Percentiles rank a stretch among this genome's conserved stretches.
These are phyloP conservation scores for Eucalyptus melliodora DNA, from an alignment of 345 rosid species.

Conservation along the genomic window DNA sequence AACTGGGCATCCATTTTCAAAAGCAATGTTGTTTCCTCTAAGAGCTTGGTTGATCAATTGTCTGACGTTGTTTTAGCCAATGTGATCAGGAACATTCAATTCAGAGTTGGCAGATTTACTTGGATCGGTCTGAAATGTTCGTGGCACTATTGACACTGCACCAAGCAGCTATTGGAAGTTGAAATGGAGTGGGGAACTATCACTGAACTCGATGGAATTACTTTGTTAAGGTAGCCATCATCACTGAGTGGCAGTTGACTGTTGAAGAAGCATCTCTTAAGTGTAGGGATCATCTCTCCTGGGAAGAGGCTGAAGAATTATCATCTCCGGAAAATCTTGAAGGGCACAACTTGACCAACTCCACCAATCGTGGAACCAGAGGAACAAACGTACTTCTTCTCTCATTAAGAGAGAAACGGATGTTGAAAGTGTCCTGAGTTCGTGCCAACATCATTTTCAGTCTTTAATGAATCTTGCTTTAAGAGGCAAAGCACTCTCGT, in stretches of 20 bases:
- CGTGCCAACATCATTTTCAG: neutral
- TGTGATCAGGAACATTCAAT: constrained; percentile 47
- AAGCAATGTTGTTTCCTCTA: constrained; percentile 35
- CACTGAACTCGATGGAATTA: constrained; percentile 65
- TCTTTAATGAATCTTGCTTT: neutral
- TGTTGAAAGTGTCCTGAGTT: neutral
- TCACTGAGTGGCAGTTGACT: constrained; percentile 73
- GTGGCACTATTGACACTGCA: constrained; percentile 69
- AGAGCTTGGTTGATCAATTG: constrained; percentile 49
- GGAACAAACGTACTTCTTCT: constrained; percentile 1
- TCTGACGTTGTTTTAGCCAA: constrained; percentile 45
- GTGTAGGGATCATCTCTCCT: constrained; percentile 82
- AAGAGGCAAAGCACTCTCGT: neutral
- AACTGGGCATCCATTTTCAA: constrained; percentile 52
- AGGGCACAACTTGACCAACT: constrained; percentile 73
- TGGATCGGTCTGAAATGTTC: constrained; percentile 58
- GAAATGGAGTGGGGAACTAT: constrained; percentile 65
- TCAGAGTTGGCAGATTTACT: constrained; percentile 75
- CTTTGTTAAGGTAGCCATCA: constrained; percentile 68
- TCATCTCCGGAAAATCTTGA: constrained; percentile 88
- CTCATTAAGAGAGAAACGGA: neutral
- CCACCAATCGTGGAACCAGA: constrained; percentile 67
- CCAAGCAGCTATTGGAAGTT: constrained; percentile 57
- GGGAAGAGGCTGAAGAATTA: constrained; percentile 98
- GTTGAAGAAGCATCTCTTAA: constrained; percentile 76